These are phyloP conservation scores for Colletotrichum tropicale DNA, from an alignment of 2,329 filamentous ascomycete species.

Conservation along the genomic window DNA sequence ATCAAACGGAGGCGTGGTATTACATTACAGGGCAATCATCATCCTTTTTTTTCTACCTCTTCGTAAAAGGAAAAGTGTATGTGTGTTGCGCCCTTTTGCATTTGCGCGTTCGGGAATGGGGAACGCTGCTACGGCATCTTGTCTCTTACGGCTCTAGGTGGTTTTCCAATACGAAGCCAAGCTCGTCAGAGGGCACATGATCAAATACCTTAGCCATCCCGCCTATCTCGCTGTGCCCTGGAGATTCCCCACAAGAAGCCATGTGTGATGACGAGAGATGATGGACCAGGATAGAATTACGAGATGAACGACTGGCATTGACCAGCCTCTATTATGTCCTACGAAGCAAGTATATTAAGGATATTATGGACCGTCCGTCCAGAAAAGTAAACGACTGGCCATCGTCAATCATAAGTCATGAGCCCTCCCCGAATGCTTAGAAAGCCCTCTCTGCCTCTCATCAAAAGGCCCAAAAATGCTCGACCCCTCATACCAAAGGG, in stretches of 20 bases:
- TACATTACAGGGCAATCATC: slow-evolving; percentile 22
- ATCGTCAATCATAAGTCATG: background rate
- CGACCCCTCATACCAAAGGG: background rate
- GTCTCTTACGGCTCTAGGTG: slow-evolving; percentile 25
- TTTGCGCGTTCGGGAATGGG: slow-evolving; percentile 50
- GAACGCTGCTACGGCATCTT: slow-evolving; percentile 45
- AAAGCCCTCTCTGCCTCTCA: background rate
- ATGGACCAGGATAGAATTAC: background rate
- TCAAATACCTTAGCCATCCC: slow-evolving; percentile 19
- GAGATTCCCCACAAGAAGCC: background rate
- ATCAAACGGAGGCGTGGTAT: slow-evolving; percentile 21
- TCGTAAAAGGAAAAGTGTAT: slow-evolving; percentile 2
- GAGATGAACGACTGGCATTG: background rate
- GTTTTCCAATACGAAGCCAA: slow-evolving; percentile 44
- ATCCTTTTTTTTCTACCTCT: slow-evolving; percentile 14
- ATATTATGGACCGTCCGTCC: background rate
- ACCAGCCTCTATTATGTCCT: background rate
- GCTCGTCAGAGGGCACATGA: slow-evolving; percentile 43
- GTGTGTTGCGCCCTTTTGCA: slow-evolving; percentile 33
- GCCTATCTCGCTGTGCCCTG: slow-evolving; percentile 12
- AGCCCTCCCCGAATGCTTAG: background rate
- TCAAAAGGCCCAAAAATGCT: background rate
- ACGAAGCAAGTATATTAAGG: background rate
- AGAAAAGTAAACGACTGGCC: background rate
- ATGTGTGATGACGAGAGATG: background rate